Evolutionary conservation across 2,329 filamentous ascomycete species (phyloP).

Genomic region (Cordyceps javanica): DNA sequence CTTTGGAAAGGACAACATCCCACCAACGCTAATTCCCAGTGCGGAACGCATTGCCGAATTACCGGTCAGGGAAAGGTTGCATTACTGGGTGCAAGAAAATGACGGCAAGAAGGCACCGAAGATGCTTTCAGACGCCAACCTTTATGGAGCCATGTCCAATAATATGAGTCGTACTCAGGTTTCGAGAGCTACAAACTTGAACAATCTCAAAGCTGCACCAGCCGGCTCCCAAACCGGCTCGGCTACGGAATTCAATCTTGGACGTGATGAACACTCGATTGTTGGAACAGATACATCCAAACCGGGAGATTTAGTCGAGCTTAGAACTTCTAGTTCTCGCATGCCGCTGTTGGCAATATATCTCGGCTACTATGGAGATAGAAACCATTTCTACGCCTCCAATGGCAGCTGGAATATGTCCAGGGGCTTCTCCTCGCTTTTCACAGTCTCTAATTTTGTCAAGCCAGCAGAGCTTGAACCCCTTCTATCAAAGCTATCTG

Average conservation of each 20-base stretch:
- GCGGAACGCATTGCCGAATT: not conserved
- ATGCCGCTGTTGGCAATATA: conserved; percentile 46
- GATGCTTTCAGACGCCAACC: conserved; percentile 15
- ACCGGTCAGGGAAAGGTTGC: conserved; percentile 35
- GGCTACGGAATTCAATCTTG: conserved; percentile 1
- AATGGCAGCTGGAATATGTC: conserved; percentile 45
- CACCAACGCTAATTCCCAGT: not conserved
- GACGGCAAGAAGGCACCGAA: conserved; percentile 18
- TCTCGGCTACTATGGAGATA: conserved; percentile 43
- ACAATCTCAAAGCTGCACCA: not conserved
- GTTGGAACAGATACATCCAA: conserved; percentile 8
- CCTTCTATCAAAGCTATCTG: conserved; percentile 26
- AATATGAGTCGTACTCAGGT: conserved; percentile 21
- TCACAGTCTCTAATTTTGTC: conserved; percentile 44
- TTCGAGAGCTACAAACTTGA: not conserved
- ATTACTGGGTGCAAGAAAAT: conserved; percentile 35
- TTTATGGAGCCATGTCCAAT: conserved; percentile 23
- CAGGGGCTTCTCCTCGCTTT: conserved; percentile 37
- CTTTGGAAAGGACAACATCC: conserved; percentile 1
- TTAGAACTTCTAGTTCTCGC: conserved; percentile 32
- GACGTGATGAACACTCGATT: conserved; percentile 4
- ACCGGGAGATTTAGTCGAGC: conserved; percentile 22
- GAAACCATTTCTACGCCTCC: conserved; percentile 49
- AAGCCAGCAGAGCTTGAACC: conserved; percentile 34
- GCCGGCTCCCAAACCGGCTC: conserved; percentile 1